Evolutionary conservation across 768 basidiomycete species (phyloP), one percentile per base, ranked within the genome.

Genomic region (Boletus rubroflammeus): DNA sequence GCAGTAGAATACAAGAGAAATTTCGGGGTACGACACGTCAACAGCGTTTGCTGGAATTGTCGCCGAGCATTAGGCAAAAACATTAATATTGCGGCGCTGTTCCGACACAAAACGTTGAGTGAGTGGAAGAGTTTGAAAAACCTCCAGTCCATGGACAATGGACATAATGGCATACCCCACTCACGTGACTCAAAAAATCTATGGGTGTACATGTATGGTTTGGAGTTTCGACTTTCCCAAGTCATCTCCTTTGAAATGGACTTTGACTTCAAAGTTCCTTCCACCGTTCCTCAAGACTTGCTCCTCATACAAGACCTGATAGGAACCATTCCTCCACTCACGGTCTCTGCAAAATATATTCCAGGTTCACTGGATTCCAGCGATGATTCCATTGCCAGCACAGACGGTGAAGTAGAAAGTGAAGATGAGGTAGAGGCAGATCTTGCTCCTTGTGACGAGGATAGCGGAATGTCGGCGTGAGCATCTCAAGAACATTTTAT

Each of bases 341-440:
- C 43, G 2, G n/a, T 55, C 13, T 38, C 42, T n/a, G 21, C 44
- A 11, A 49, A 53, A 13, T 13, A 19, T 45, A 15, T 32, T 35
- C 25, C 40, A 14, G 61, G 51, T 34, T 47, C 32, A 28, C 40
- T 17, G 47, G 53, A 62, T 38, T 57, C 64, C 15, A 67, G 74
- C 11, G 78, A 83, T 50, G 76, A 79, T 62, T 72, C 64, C 15
- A 82, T 82, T 50, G 72, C 75, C 54, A 85, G 83, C 59, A 80
- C 83, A 17, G 76, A 75, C 19, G 66, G 67, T 54, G 81, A 81
- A 42, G 71, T 69, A 36, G 81, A 78, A 52, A 90, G 88, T 56
- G 87, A 88, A 63, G 82, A 83, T 36, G 90, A 90, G 65, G 83
- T 89, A 42, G 86, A 85, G 57, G 85, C 81, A n/a, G 78, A 78